A percentile compares a stretch with the other conserved stretches of the same genome.
phyloP scores from a whole-genome alignment of 441 rosid species.

The Breynia disticha region DNA sequence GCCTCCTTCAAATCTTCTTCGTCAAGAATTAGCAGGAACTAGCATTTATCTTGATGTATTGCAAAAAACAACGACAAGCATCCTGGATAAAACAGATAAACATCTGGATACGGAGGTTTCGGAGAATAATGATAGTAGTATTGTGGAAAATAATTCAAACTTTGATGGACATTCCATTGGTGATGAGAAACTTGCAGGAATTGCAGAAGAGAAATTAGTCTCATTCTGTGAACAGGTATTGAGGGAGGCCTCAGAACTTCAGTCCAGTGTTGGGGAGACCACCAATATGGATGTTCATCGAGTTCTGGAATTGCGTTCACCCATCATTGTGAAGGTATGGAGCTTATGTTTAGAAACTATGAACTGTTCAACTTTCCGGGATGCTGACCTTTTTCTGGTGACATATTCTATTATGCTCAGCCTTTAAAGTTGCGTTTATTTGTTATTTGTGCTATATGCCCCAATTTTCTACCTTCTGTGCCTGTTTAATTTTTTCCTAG shows the following conservation, averaged over 20 bases:
- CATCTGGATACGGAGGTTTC: slow-evolving; percentile 20
- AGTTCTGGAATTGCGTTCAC: slow-evolving; percentile 88
- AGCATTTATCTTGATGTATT: slow-evolving; percentile 81
- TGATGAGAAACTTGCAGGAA: slow-evolving; percentile 53
- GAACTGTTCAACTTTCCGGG: not conserved
- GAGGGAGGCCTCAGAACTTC: slow-evolving; percentile 82
- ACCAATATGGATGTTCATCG: slow-evolving; percentile 86
- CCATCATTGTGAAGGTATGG: slow-evolving; percentile 82
- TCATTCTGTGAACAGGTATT: slow-evolving; percentile 90
- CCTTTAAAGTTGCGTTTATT: too few relatives aligned
- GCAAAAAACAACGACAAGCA: slow-evolving; percentile 68
- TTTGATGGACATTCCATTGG: slow-evolving; percentile 14
- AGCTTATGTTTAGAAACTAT: not conserved
- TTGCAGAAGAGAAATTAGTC: slow-evolving; percentile 82
- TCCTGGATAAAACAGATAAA: slow-evolving; percentile 22
- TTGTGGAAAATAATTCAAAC: slow-evolving; percentile 18
- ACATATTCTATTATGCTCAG: too few relatives aligned
- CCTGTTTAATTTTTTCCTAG: too few relatives aligned
- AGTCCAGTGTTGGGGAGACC: slow-evolving; percentile 69
- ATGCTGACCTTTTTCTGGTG: too few relatives aligned
- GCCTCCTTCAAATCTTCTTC: slow-evolving; percentile 90
- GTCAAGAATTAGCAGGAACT: slow-evolving; percentile 90
- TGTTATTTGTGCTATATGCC: too few relatives aligned
- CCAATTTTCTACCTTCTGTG: too few relatives aligned
- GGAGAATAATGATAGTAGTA: slow-evolving; percentile 20